Conservation (phyloP, 176 grass and related monocot genomes). For the Zoysia japonica region DNA sequence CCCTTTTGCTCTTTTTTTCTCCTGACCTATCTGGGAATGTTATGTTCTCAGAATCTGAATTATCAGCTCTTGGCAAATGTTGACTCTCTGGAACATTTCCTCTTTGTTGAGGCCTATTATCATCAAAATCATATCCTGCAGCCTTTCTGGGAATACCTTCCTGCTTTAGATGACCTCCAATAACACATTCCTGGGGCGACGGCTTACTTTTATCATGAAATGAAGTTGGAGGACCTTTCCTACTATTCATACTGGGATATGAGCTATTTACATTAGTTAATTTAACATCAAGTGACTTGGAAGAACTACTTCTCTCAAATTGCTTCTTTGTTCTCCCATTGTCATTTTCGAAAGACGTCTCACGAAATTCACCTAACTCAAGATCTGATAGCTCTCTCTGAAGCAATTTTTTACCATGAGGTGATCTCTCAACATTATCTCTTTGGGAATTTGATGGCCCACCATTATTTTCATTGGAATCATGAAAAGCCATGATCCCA, state of each 20-base stretch:
- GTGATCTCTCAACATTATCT: constrained; percentile 58
- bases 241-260: constrained; percentile 43
- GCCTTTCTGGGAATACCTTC: constrained; percentile 48
- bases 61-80: constrained; percentile 50
- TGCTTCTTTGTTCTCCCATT: constrained; percentile 54
- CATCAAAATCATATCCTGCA: constrained; percentile 53
- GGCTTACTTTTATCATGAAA: constrained; percentile 58
- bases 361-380: constrained; percentile 89
- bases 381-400: constrained; percentile 88
- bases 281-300: constrained; percentile 67
- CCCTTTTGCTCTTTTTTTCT: constrained; percentile 53
- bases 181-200: constrained; percentile 45
- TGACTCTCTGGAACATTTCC: constrained; percentile 46
- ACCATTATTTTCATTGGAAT: constrained; percentile 52
- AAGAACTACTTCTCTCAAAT: constrained; percentile 86
- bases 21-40: constrained; percentile 37
- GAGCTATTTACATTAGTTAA: constrained; percentile 45
- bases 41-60: constrained; percentile 52
- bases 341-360: constrained; percentile 60
- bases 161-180: constrained; percentile 39
- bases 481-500: constrained; percentile 41
- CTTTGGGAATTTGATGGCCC: constrained; percentile 45
- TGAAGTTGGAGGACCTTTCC: constrained; percentile 42
- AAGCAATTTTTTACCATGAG: constrained; percentile 52
- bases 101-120: constrained; percentile 54